These are phyloP conservation scores for Naganishia cerealis DNA, from an alignment of 1,284 basidiomycete genomes.

Conservation along the genomic window DNA sequence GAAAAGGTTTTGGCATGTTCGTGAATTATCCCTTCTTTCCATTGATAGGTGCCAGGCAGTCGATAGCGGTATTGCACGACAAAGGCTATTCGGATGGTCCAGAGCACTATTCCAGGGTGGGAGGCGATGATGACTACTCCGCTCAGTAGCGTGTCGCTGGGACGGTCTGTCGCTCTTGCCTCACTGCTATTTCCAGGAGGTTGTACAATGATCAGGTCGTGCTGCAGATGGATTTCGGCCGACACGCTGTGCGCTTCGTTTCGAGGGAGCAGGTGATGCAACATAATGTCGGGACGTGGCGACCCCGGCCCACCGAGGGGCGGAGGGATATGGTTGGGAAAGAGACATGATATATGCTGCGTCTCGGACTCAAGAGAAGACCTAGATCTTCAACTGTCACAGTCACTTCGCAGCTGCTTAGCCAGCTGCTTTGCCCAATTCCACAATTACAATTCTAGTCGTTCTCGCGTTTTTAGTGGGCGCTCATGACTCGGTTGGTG, in stretches of 20 bases:
- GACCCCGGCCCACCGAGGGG: too few relatives aligned
- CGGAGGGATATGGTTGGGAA: too few relatives aligned
- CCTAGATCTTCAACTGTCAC: too few relatives aligned
- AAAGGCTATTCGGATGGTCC: not conserved
- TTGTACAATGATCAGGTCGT: not conserved
- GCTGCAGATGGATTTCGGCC: slow-evolving; percentile 1
- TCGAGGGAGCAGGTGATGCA: not conserved
- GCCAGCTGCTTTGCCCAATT: too few relatives aligned
- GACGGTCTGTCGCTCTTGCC: not conserved
- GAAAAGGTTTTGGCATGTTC: not conserved
- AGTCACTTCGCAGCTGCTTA: too few relatives aligned
- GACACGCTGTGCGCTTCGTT: not conserved
- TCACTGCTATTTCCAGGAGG: not conserved
- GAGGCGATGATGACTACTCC: not conserved
- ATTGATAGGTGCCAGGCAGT: not conserved
- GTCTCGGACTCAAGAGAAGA: too few relatives aligned
- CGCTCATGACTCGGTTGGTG: too few relatives aligned
- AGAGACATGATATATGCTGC: too few relatives aligned
- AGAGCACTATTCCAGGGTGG: not conserved
- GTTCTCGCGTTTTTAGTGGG: too few relatives aligned
- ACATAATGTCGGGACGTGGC: not conserved
- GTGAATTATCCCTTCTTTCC: not conserved
- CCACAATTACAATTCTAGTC: too few relatives aligned
- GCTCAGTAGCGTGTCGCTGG: not conserved
- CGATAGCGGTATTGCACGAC: not conserved